These are phyloP conservation scores for Globisporangium nunn DNA, from an alignment of 352 stramenopile genomes.

Conservation along the genomic window DNA sequence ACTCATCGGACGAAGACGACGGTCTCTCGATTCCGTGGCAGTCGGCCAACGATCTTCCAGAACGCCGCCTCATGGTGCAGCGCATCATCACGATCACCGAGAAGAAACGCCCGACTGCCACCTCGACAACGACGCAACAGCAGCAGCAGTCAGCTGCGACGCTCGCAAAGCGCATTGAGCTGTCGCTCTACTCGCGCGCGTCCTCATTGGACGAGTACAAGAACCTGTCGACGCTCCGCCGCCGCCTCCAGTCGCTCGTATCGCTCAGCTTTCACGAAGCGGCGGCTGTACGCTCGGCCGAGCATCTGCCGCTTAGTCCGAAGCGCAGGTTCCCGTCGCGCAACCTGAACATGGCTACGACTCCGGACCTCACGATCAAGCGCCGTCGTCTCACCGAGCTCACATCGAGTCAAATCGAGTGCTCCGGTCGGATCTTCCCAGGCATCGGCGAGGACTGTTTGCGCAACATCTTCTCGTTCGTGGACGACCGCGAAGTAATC, in stretches of 20 bases:
- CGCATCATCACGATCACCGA: constrained; percentile 83
- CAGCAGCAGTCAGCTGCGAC: constrained; percentile 50
- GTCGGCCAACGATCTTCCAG: constrained; percentile 67
- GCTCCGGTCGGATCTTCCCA: constrained; percentile 28
- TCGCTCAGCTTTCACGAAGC: constrained; percentile 84
- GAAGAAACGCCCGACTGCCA: constrained; percentile 35
- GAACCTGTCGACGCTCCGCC: constrained; percentile 77
- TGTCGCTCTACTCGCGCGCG: constrained; percentile 76
- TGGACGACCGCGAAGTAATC: constrained; percentile 58
- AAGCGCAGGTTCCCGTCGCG: constrained; percentile 38
- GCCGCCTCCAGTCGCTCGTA: constrained; percentile 76
- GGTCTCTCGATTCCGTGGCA: constrained; percentile 71
- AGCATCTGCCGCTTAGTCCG: constrained; percentile 4
- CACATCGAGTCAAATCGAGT: constrained; percentile 15
- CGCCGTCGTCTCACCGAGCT: constrained; percentile 22
- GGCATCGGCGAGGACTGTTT: constrained; percentile 63
- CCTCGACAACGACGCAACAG: constrained; percentile 19
- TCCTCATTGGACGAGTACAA: constrained; percentile 82
- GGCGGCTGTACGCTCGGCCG: constrained; percentile 21
- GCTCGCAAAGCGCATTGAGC: constrained; percentile 80
- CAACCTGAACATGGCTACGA: constrained; percentile 10
- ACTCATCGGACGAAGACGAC: constrained; percentile 10
- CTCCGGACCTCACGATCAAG: constrained; percentile 21
- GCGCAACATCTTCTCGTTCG: constrained; percentile 55
- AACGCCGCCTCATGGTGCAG: constrained; percentile 80